phyloP scores from a whole-genome alignment of 352 stramenopile species.

The Globisporangium yorkense region DNA sequence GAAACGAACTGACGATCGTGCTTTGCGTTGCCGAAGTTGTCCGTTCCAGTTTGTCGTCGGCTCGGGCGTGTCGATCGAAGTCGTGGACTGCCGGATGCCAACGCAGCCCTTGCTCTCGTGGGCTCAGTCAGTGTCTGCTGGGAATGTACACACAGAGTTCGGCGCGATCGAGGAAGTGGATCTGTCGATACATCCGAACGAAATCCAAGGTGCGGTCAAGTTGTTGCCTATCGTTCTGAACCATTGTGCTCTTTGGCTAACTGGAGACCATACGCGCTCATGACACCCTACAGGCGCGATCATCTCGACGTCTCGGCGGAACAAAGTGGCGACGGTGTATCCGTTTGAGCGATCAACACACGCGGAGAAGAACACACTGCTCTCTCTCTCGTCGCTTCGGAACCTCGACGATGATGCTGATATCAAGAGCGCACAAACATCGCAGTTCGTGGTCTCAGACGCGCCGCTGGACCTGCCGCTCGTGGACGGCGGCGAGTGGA shows the following conservation, averaged over 20 bases:
- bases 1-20: background rate
- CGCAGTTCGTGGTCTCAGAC: conserved; percentile 56
- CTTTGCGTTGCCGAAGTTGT: conserved; percentile 18
- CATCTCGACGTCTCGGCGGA: conserved; percentile 26
- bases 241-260: background rate
- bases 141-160: conserved; percentile 20
- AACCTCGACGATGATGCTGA: conserved; percentile 30
- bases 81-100: conserved; percentile 66
- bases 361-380: conserved; percentile 12
- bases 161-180: conserved; percentile 40
- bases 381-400: conserved; percentile 37
- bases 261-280: background rate
- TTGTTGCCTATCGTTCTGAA: background rate
- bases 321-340: conserved; percentile 40
- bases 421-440: conserved; percentile 9
- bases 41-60: conserved; percentile 72
- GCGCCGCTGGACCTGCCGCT: conserved; percentile 56
- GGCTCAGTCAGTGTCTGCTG: conserved; percentile 21
- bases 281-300: conserved; percentile 23
- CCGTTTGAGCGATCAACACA: conserved; percentile 36
- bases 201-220: conserved; percentile 22
- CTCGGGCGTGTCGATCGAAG: conserved; percentile 55
- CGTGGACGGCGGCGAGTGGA: conserved; percentile 53
- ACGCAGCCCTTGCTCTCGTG: conserved; percentile 57
- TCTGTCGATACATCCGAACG: conserved; percentile 21